phyloP scores from a whole-genome alignment of 306 rosid species.

The Fragaria nilgerrensis region DNA sequence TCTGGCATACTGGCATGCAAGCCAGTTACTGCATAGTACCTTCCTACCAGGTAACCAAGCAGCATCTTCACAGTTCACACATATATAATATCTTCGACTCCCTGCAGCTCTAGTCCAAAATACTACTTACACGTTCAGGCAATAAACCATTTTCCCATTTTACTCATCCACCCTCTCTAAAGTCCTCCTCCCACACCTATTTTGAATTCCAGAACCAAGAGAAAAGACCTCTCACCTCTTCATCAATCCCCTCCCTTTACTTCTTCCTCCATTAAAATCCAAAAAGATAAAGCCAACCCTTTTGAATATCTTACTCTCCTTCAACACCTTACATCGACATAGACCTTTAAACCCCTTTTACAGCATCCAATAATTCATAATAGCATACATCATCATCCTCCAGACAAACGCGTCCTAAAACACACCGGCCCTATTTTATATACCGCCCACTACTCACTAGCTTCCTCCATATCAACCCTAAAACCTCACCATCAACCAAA shows the following conservation, averaged over 20 bases:
- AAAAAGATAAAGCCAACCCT: not conserved
- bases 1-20: not conserved
- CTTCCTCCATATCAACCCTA: not conserved
- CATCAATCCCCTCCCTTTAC: not conserved
- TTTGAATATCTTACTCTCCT: not conserved
- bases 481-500: not conserved
- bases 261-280: not conserved
- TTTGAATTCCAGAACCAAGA: conserved; percentile 30
- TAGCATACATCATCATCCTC: not conserved
- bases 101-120: conserved; percentile 5
- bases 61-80: not conserved
- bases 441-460: not conserved
- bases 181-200: not conserved
- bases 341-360: not conserved
- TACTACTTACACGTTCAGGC: not conserved
- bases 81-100: not conserved
- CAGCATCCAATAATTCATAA: not conserved
- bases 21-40: not conserved
- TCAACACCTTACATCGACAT: not conserved
- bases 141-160: not conserved
- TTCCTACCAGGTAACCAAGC: not conserved
- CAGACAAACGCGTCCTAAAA: conserved; percentile 12
- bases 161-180: not conserved
- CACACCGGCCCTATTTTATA: not conserved
- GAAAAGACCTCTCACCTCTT: not conserved